A percentile compares a stretch with the other conserved stretches of the same genome.
phyloP scores from a whole-genome alignment of 192 early-diverging fungal genomes.

The Backusella parvicylindrica region DNA sequence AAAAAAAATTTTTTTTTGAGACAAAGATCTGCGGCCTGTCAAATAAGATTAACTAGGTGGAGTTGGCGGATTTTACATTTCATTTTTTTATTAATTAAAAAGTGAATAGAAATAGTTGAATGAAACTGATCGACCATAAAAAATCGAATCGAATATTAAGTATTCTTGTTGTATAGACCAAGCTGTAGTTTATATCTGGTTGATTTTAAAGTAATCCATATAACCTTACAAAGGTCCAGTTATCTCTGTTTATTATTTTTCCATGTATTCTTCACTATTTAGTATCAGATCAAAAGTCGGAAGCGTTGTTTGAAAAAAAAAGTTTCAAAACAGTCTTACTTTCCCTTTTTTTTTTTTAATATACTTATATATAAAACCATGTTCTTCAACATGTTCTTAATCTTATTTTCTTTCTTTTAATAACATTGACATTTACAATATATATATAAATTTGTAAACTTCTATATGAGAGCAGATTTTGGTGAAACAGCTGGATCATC shows the following conservation, averaged over 20 bases:
- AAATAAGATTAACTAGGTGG: too few relatives aligned
- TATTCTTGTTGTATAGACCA: too few relatives aligned
- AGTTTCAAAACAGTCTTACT: neutral
- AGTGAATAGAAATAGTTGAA: too few relatives aligned
- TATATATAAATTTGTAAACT: neutral
- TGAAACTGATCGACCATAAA: too few relatives aligned
- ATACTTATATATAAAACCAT: slow-evolving; percentile 3
- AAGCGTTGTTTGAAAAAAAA: neutral
- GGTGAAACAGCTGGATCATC: neutral
- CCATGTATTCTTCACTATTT: neutral
- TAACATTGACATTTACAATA: neutral
- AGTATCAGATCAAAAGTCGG: neutral
- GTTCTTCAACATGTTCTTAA: neutral
- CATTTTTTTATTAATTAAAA: too few relatives aligned
- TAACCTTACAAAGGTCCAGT: neutral
- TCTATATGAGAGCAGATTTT: neutral
- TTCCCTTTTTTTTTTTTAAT: neutral
- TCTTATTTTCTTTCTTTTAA: too few relatives aligned
- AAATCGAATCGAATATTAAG: too few relatives aligned
- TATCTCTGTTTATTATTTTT: neutral
- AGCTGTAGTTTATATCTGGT: neutral
- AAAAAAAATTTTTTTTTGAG: too few relatives aligned
- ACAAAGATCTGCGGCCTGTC: too few relatives aligned
- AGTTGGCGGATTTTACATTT: too few relatives aligned
- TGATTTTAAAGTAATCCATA: neutral